Base-by-base conservation (phyloP, 2,329 filamentous ascomycete genomes). In the Phyllosticta citribraziliensis region DNA sequence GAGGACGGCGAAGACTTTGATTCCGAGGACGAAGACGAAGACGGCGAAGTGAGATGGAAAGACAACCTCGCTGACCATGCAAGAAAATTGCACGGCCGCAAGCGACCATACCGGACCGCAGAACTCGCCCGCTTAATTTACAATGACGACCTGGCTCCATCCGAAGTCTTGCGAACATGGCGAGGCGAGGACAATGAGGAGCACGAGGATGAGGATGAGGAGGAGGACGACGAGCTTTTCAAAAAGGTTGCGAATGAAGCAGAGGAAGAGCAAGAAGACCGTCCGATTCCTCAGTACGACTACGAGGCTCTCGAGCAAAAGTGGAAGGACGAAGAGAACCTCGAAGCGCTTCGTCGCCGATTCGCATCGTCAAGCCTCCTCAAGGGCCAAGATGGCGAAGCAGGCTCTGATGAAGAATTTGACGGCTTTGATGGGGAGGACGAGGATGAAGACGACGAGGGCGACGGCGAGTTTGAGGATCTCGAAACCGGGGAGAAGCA, bases 41-140 rank as follows among this genome's bases (percentile, higher is more conserved):
- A 88, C 50, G 88, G 86, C 2, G 86, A 82, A 2, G 68, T 89
- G 22, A 82, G 85, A 53, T 99, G 95, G 95, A 99, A 99, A 73
- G 84, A 88, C 24, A 92, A 96, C 67, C 83, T 99, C 71, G 76
- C 84, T 10, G 86, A 88, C 62, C 89, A 87, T 60, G 92, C 92
- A 1, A 83, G 82, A 64, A 83, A 81, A 61, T 77, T 92, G 35
- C 89, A 94, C 70, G 82, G 83, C 27, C 85, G 82, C 66, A 85
- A 84, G 64, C 84, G 84, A 52, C 83, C 87, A 17, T 96, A 89
- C 69, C 85, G 91, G 60, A 87, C 91, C 9, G 82, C 84, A 14
- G 92, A 97, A 69, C 82, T 99, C 30, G 90, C 91, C 0, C 86
- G 89, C 66, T 82, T 95, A 73, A 88, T 99, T 77, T 99, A 99